These are phyloP conservation scores for Torulaspora quercuum DNA, from an alignment of 805 yeast species.

Conservation along the genomic window DNA sequence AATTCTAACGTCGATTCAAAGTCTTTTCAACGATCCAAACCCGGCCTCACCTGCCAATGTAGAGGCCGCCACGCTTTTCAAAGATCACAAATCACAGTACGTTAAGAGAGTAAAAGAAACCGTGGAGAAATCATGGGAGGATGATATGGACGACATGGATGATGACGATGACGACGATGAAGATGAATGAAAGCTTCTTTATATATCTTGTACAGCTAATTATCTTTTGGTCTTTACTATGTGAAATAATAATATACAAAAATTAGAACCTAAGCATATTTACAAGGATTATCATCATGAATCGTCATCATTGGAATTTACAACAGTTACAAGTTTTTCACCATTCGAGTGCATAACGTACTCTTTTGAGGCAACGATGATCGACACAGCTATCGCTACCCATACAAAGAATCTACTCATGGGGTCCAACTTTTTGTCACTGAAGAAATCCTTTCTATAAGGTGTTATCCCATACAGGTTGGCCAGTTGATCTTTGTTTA, in stretches of 20 bases:
- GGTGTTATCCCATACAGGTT: constrained; percentile 18
- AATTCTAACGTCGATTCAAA: constrained; percentile 87
- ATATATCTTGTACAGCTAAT: constrained; percentile 12
- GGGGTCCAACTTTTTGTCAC: constrained; percentile 47
- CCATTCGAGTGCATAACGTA: constrained; percentile 45
- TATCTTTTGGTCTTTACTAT: constrained; percentile 1
- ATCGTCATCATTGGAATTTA: constrained; percentile 6
- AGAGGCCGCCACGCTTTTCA: constrained; percentile 93
- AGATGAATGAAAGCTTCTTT: constrained; percentile 21
- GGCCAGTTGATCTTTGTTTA: constrained; percentile 16
- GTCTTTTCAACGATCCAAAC: constrained; percentile 91
- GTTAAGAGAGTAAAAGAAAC: constrained; percentile 88
- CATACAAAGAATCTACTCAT: constrained; percentile 53
- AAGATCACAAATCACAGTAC: constrained; percentile 92
- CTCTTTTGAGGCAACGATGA: constrained; percentile 56
- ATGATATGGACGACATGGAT: constrained; percentile 50
- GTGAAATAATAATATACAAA: constrained; percentile 3
- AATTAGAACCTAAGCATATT: too few species aligned
- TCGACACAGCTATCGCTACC: constrained; percentile 44
- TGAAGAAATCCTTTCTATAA: constrained; percentile 27
- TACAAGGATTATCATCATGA: too few species aligned
- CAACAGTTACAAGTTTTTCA: constrained; percentile 34
- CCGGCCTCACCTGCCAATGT: constrained; percentile 96
- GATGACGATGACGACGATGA: constrained; percentile 41
- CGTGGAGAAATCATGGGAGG: constrained; percentile 92